Base-by-base conservation (phyloP, 164 flowering plant species). In the Cinnamomum micranthum region DNA sequence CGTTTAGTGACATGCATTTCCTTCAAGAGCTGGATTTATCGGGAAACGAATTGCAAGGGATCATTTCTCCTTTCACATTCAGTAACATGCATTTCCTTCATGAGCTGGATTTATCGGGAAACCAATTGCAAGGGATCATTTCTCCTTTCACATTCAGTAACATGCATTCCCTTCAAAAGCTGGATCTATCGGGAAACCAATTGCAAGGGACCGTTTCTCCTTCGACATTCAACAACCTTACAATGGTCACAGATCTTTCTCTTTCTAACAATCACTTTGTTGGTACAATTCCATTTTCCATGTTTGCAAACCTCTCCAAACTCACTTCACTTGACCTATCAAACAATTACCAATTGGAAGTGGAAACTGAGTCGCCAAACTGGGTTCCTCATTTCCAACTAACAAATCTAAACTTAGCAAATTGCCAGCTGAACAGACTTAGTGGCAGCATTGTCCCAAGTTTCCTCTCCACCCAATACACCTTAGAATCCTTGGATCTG, bases 241-340 rank as follows among this genome's bases (percentile, higher is more conserved):
- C 71, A 12, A 69, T 17, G 51, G 6, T 69, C 23, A 11, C 17
- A 19, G 1, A 3, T 10, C 71, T 69, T 10, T 47, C 15, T 19
- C 50, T 69, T 47, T 69, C 71, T 6, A 14, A 69, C 17, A 69
- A 69, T n/a, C 71, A n/a, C 2, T 17, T 69, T 5, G 11, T 15
- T 31, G 51, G 50, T 1, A 3, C 17, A 19, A 2, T 69, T 50
- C 31, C 71, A 17, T 69, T 70, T 23, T 50, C 72, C 27, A 70
- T 70, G 59, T 20, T 70, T 70, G n/a, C 33, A 20, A 70, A 70
- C 72, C 72, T 70, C 62, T 28, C 55, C 2, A 23, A 70, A 20
- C 72, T 70, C 50, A 0, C 0, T 28, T 12, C 0, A 6, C 27
- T 70, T 2, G 59, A 70, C 41, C 72, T 70, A 3, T 70, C 72